Base-by-base conservation (phyloP, 2,329 filamentous ascomycete genomes). In the Ramularia collo-cygni region DNA sequence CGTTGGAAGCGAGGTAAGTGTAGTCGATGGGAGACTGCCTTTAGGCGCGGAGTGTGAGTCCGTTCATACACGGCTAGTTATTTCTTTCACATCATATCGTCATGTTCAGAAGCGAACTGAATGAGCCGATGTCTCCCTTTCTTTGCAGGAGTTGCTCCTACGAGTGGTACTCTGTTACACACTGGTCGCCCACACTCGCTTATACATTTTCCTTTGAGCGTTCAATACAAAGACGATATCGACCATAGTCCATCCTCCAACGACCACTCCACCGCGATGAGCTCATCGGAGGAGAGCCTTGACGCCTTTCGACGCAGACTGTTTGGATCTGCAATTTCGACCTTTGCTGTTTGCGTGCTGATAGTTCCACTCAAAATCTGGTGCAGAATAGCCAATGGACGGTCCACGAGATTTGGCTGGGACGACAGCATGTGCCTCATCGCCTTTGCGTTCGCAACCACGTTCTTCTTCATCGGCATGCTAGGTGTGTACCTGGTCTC, bases 351-450 rank as follows among this genome's bases (percentile, higher is more conserved):
- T 10, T 40, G 39, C 26, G 26, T 47, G 37, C 26, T 47, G 10
- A 28, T 44, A 3, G 41, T 47, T 10, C 44, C 44, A 7, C 28
- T 47, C 27, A 44, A 44, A 17, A 16, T 47, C 9, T 47, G 44
- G 44, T 43, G 44, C 30, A 27, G 44, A 36, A 27, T 43, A 14
- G 26, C 37, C 17, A 35, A 37, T 8, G 29, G 34, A 18, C 37
- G 41, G 13, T n/a, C 30, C 16, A 37, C 17, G 17, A 35, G 29
- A 13, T 18, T 47, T 3, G 44, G 44, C 3, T 40, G 38, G 37
- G 44, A 47, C 34, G 44, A 47, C 36, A 28, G 19, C 4, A 18
- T 47, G 14, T 40, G 32, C 10, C 15, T 43, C 8, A 26, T 41
- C 6, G 38, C 32, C 3, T 24, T 40, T 15, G 9, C 36, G 4